Evolutionary conservation across 2,329 filamentous ascomycete species (phyloP).

Genomic region (Microdochium bolleyi): DNA sequence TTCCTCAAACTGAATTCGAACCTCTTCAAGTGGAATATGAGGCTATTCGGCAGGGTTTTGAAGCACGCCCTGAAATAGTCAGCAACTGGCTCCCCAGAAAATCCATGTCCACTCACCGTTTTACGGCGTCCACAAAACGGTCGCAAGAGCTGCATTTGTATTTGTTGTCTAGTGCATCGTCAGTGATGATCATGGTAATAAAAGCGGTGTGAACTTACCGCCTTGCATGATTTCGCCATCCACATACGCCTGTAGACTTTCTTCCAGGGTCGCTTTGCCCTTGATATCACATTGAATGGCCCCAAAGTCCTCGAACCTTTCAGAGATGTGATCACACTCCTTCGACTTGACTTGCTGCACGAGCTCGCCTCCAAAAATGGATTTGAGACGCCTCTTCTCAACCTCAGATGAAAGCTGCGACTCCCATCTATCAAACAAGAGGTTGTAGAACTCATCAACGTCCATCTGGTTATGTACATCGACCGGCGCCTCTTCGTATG

Average conservation of each 20-base stretch:
- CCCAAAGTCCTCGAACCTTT: constrained; percentile 82
- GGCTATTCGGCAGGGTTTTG: constrained; percentile 84
- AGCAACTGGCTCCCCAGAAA: neutral
- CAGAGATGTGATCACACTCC: constrained; percentile 89
- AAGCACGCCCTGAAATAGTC: constrained; percentile 62
- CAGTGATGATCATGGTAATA: neutral
- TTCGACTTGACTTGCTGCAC: constrained; percentile 95
- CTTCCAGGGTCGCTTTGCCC: constrained; percentile 73
- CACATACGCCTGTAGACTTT: constrained; percentile 91
- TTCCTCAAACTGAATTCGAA: constrained; percentile 76
- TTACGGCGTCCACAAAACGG: constrained; percentile 85
- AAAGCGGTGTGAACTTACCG: constrained; percentile 32
- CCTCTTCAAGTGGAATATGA: constrained; percentile 91
- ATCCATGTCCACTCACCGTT: constrained; percentile 45
- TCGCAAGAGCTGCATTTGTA: constrained; percentile 94
- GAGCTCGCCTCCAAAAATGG: constrained; percentile 84
- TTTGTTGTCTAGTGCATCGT: constrained; percentile 66
- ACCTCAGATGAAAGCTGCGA: constrained; percentile 61
- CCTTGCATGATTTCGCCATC: constrained; percentile 96
- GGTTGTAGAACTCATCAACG: constrained; percentile 94
- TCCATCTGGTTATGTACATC: constrained; percentile 93
- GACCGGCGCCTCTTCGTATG: constrained; percentile 74
- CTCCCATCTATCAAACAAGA: constrained; percentile 88
- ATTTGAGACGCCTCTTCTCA: constrained; percentile 66
- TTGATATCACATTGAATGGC: constrained; percentile 96